Evolutionary conservation across 2,329 filamentous ascomycete genomes (phyloP).

Genomic region (Xenosphaeropsis pyriputrescens): DNA sequence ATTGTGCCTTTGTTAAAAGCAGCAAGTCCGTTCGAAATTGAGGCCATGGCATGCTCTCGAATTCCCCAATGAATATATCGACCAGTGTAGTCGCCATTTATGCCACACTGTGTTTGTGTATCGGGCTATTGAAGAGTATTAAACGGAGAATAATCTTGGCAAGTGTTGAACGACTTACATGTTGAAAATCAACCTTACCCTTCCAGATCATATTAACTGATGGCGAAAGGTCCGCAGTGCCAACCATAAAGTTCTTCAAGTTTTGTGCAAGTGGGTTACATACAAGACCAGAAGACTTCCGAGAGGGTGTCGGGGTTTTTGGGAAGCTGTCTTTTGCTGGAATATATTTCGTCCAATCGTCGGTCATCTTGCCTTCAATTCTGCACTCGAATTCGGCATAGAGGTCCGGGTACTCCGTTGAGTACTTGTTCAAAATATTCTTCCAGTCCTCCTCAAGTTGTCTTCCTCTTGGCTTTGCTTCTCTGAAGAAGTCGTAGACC

Average conservation of each 20-base stretch:
- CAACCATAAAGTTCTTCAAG: constrained; percentile 33
- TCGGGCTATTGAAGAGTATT: constrained; percentile 14
- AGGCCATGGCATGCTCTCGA: constrained; percentile 45
- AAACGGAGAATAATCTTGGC: too few relatives aligned
- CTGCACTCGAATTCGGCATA: constrained; percentile 30
- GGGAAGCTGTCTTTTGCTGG: constrained; percentile 26
- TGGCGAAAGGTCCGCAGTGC: constrained; percentile 35
- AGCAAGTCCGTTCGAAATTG: constrained; percentile 41
- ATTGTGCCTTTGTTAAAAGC: constrained; percentile 39
- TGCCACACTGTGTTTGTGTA: constrained; percentile 26
- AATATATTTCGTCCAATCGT: constrained; percentile 34
- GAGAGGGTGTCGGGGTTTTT: constrained; percentile 28
- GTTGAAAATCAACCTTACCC: constrained; percentile 33
- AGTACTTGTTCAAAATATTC: constrained; percentile 25
- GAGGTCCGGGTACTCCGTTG: constrained; percentile 30
- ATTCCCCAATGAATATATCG: constrained; percentile 46
- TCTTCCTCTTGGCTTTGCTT: constrained; percentile 26
- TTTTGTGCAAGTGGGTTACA: constrained; percentile 35
- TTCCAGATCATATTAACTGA: constrained; percentile 42
- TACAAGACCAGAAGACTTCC: constrained; percentile 31
- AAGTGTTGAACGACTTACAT: constrained; percentile 13
- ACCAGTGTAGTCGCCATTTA: constrained; percentile 37
- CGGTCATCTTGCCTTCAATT: constrained; percentile 29
- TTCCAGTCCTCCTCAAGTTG: constrained; percentile 31
- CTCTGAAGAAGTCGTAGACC: constrained; percentile 34